Evolutionary conservation across 148 eudicot species (phyloP).

Genomic region (Dysphania ambrosioides): DNA sequence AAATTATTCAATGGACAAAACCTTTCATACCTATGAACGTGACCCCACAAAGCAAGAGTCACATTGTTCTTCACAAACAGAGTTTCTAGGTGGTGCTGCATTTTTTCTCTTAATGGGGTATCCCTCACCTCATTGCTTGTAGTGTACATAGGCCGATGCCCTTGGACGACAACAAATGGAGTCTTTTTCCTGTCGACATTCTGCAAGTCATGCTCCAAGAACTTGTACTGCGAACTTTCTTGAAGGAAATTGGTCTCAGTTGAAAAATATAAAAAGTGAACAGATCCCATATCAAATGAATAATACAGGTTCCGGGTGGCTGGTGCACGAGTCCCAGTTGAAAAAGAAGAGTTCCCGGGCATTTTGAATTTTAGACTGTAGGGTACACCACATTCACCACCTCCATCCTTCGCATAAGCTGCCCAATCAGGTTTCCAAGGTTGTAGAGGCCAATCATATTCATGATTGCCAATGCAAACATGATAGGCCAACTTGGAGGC

Average conservation of each 20-base stretch:
- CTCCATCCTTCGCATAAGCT: slow-evolving; percentile 72
- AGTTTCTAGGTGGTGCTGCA: slow-evolving; percentile 72
- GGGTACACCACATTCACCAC: slow-evolving; percentile 99
- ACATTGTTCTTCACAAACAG: slow-evolving; percentile 79
- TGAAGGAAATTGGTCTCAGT: slow-evolving; percentile 86
- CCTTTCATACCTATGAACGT: slow-evolving; percentile 91
- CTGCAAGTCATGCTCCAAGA: slow-evolving; percentile 75
- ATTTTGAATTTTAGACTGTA: slow-evolving; percentile 84
- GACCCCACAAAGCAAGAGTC: slow-evolving; percentile 92
- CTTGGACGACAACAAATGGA: slow-evolving; percentile 91
- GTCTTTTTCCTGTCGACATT: slow-evolving; percentile 69
- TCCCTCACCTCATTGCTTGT: slow-evolving; percentile 65
- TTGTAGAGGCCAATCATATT: slow-evolving; percentile 90
- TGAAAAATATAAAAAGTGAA: slow-evolving; percentile 83
- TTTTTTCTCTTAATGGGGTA: slow-evolving; percentile 46
- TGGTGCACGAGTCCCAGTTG: slow-evolving; percentile 75
- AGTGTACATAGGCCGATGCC: slow-evolving; percentile 98
- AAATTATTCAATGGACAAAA: slow-evolving; percentile 85
- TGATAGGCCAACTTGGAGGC: slow-evolving; percentile 81
- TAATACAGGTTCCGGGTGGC: slow-evolving; percentile 81
- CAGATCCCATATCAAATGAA: slow-evolving; percentile 67
- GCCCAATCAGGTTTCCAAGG: slow-evolving; percentile 99
- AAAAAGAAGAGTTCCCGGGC: slow-evolving; percentile 90
- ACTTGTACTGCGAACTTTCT: slow-evolving; percentile 73
- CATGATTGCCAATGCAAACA: slow-evolving; percentile 95